Base-by-base conservation (phyloP, 495 filamentous ascomycete genomes). In the Astrocystis sublimbata region DNA sequence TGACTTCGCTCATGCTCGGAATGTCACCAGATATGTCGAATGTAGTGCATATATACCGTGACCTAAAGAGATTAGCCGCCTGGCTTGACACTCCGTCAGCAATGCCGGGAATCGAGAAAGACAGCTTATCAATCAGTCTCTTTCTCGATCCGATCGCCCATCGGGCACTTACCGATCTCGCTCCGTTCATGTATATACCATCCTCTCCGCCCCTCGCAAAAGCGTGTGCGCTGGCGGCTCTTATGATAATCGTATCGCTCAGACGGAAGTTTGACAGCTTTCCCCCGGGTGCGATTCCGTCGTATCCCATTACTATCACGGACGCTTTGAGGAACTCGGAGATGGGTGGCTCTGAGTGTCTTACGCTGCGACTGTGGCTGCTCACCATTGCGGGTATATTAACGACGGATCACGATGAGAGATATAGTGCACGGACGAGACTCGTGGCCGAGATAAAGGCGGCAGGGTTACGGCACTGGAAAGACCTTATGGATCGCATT, bases 61-160 rank as follows among this genome's bases (percentile, higher is more conserved):
- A 62, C 38, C 30, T 62, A 12, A 62, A 55, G 50, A 62, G 40
- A 36, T 28, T 62, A 47, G 50, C 60, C 45, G 50, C 40, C 40
- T 62, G 60, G 60, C 40, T 62, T 49, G 46, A 31, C 28, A 30
- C 36, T 10, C 60, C 31, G 60, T 54, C 49, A 47, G 15, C 26
- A 55, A 55, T 55, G 50, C 36, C 60, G 28, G 50, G 21, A 10
- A 62, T 53, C n/a, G 60, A 62, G 35, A 55, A 28, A 62, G 60
- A 62, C 50, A 45, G 60, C 40, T 26, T 55, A 54, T 62, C 50
- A 28, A 40, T 62, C 19, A 62, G 60, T 62, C 60, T 62, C 28
- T 62, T 62, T 62, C 60, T 62, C 50, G 60, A 62, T 47, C 47
- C 60, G 17, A 62, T 62, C 43, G 60, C 60, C 40, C 60, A 62